Evolutionary conservation across 2,329 filamentous ascomycete species (phyloP), one percentile per base, ranked within the genome.

Genomic region (Penicillium brevicompactum): DNA sequence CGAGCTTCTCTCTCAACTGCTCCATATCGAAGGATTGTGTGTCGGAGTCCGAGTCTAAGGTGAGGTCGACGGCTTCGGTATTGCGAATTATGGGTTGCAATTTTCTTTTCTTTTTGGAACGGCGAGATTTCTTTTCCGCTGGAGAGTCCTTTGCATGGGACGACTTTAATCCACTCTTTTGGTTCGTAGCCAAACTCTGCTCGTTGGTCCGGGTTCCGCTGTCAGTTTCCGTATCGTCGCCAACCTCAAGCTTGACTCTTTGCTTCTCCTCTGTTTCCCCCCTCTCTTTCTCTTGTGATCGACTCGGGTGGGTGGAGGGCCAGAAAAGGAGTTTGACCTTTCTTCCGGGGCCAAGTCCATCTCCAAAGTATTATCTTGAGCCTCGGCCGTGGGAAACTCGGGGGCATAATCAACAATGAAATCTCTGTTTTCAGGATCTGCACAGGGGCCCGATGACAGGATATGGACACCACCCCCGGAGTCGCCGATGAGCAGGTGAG

Each of bases 401-500:
- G 55, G 50, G 2, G 68, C 64, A 21, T 57, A 51, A 18, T 66
- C 66, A 48, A 68, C 72, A 4, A 62, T 49, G 32, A 75, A 68
- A 16, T 53, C 46, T 14, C 46, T 34, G 7, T 55, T 53, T 11
- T 67, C 62, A 4, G 54, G 55, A 13, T 68, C 56, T 5, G 61
- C 56, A 22, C 58, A 68, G 7, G 71, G 67, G 2, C 63, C 70
- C 21, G 71, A 70, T 8, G 76, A 74, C 2, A 87, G 73, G 0
- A 86, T 62, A 56, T 83, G 80, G 22, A 87, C 67, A 0, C 79
- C 78, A 1, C 83, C 83, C 22, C 79, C 77, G 16, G 82, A 80
- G 65, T 85, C 84, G 2, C 84, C 85, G 13, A 87, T 62, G 2
- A 87, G 67, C 4, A 87, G 73, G 31, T 81, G 79, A 4, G 79